Evolutionary conservation across 164 flowering plant species (phyloP).

Genomic region (Houttuynia cordata): DNA sequence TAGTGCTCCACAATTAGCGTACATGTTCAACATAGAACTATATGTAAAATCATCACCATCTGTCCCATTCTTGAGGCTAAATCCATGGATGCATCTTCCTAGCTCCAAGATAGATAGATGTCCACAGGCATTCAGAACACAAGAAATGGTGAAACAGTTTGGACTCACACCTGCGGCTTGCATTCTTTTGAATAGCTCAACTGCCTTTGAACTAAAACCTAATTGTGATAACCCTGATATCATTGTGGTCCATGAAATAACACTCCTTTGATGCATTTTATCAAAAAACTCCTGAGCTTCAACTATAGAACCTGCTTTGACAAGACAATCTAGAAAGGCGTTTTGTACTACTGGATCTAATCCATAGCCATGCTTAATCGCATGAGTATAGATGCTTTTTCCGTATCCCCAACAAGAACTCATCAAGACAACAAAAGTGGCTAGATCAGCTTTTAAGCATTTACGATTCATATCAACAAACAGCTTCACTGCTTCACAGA

Average conservation of each 20-base stretch:
- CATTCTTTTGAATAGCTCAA: slow-evolving; percentile 16
- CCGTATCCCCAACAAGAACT: slow-evolving; percentile 15
- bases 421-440: slow-evolving; percentile 16
- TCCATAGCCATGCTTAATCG: slow-evolving; percentile 16
- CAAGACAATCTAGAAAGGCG: slow-evolving; percentile 14
- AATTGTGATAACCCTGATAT: slow-evolving; percentile 19
- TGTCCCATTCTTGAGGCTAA: slow-evolving; percentile 14
- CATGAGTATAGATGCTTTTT: slow-evolving; percentile 11
- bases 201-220: slow-evolving; percentile 12
- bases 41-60: slow-evolving; percentile 10
- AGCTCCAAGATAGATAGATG: slow-evolving; percentile 12
- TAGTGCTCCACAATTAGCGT: slow-evolving; percentile 19
- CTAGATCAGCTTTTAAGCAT: slow-evolving; percentile 11
- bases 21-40: slow-evolving; percentile 22
- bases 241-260: slow-evolving; percentile 23
- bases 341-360: slow-evolving; percentile 15
- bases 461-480: slow-evolving; percentile 38
- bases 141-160: slow-evolving; percentile 20
- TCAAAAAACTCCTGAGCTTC: slow-evolving; percentile 16
- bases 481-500: slow-evolving; percentile 33
- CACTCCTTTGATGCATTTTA: slow-evolving; percentile 16
- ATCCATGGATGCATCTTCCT: slow-evolving; percentile 19
- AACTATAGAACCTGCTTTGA: slow-evolving; percentile 11
- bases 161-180: slow-evolving; percentile 10
- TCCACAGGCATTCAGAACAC: slow-evolving; percentile 19